Evolutionary conservation across 129 eudicot genomes (phyloP).

Genomic region (Glebionis coronaria): DNA sequence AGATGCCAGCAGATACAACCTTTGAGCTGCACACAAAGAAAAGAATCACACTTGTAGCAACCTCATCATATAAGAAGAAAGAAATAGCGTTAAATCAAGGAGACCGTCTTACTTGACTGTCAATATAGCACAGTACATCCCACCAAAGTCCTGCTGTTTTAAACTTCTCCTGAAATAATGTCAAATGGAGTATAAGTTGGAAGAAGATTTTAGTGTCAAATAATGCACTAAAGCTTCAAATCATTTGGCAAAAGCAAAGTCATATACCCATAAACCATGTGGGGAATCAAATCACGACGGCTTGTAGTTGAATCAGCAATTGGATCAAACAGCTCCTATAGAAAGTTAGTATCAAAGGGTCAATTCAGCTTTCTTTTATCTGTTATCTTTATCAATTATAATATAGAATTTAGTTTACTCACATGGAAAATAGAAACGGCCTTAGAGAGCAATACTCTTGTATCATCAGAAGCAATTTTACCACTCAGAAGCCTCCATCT

Average conservation of each 20-base stretch:
- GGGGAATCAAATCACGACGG: constrained; percentile 66
- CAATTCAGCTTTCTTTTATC: no score
- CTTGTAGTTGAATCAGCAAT: constrained; percentile 63
- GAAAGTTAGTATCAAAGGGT: neutral
- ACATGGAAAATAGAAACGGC: constrained; percentile 94
- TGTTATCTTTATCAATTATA: no score
- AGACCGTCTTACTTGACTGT: constrained; percentile 63
- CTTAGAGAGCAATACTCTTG: constrained; percentile 51
- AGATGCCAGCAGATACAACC: constrained; percentile 74
- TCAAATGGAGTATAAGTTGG: constrained; percentile 2
- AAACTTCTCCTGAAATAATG: constrained; percentile 50
- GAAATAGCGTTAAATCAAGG: neutral
- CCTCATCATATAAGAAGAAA: neutral
- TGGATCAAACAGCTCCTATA: constrained; percentile 74
- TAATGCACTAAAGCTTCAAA: neutral
- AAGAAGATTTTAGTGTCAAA: neutral
- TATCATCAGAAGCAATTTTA: constrained; percentile 56
- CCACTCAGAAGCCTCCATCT: constrained; percentile 87
- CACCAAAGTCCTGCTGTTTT: constrained; percentile 68
- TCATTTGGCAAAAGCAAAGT: neutral
- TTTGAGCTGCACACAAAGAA: constrained; percentile 48
- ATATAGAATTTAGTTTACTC: constrained; percentile 29
- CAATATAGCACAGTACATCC: constrained; percentile 81
- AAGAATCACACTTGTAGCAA: constrained; percentile 10
- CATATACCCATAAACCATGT: constrained; percentile 79